These are phyloP conservation scores for Phalaenopsis equestris DNA, from an alignment of 106 monocot genomes.

Conservation along the genomic window DNA sequence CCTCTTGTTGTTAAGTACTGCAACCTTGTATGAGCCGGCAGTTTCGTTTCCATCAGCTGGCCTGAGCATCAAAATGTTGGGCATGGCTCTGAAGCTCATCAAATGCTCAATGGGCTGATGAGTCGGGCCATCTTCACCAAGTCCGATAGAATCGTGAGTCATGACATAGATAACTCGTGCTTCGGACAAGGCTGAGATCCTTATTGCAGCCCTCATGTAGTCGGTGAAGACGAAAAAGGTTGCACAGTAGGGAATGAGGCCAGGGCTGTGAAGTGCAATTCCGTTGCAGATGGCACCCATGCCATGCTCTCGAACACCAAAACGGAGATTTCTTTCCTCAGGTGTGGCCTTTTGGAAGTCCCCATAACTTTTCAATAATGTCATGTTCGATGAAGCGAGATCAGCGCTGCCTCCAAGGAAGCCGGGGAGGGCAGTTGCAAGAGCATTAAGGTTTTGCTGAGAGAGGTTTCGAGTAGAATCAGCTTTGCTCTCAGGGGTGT, in stretches of 20 bases:
- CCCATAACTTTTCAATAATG: conserved; percentile 63
- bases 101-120: conserved; percentile 90
- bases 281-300: conserved; percentile 91
- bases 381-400: conserved; percentile 89
- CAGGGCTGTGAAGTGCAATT: conserved; percentile 69
- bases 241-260: conserved; percentile 71
- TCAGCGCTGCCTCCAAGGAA: conserved; percentile 81
- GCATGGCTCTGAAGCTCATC: conserved; percentile 81
- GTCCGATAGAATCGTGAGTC: conserved; percentile 90
- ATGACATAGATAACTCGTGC: conserved; percentile 77
- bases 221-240: conserved; percentile 92
- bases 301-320: conserved; percentile 79
- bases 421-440: conserved; percentile 68
- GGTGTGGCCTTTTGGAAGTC: conserved; percentile 80
- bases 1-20: conserved; percentile 52
- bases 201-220: conserved; percentile 79
- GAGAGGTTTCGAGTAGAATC: conserved; percentile 85
- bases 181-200: conserved; percentile 65
- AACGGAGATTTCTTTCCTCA: conserved; percentile 72
- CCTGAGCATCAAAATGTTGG: conserved; percentile 69
- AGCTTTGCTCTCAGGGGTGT: conserved; percentile 62
- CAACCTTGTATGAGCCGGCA: conserved; percentile 75
- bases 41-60: conserved; percentile 84
- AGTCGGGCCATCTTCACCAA: conserved; percentile 88
- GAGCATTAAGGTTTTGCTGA: conserved; percentile 76